Evolutionary conservation across 1,284 basidiomycete species (phyloP).

Genomic region (Irpex sp.): DNA sequence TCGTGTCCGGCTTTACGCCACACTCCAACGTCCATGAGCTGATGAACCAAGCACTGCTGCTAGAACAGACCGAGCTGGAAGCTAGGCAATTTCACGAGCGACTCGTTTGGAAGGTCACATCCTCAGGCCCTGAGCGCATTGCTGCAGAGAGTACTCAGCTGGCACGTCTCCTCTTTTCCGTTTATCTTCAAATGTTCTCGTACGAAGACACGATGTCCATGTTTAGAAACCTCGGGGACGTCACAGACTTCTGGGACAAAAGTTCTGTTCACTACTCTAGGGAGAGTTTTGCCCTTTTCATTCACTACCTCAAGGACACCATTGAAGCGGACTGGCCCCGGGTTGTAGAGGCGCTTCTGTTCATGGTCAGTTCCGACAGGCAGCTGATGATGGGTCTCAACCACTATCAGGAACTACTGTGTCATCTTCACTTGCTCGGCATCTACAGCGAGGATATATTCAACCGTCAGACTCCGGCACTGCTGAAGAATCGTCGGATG

Average conservation of each 20-base stretch:
- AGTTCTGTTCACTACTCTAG: slow-evolving; percentile 40
- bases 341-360: not conserved
- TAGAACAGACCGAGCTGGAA: not conserved
- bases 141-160: slow-evolving; percentile 31
- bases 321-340: slow-evolving; percentile 1
- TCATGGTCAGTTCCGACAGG: not conserved
- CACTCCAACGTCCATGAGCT: slow-evolving; percentile 43
- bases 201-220: slow-evolving; percentile 27
- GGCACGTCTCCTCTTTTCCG: slow-evolving; percentile 37
- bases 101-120: slow-evolving; percentile 39
- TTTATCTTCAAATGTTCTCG: slow-evolving; percentile 47
- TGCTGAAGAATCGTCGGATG: not conserved
- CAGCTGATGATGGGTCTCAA: slow-evolving; percentile 1
- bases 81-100: slow-evolving; percentile 36
- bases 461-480: not conserved
- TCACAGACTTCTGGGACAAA: slow-evolving; percentile 13
- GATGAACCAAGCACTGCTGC: slow-evolving; percentile 10
- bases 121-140: not conserved
- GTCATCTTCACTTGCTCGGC: slow-evolving; percentile 9
- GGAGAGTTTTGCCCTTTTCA: slow-evolving; percentile 35
- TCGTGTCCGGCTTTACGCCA: slow-evolving; percentile 38
- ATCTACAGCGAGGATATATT: not conserved
- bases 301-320: not conserved
- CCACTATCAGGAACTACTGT: slow-evolving; percentile 12
- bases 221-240: not conserved